Base-by-base conservation (phyloP, 2,329 filamentous ascomycete species). In the Kalaharituber pfeilii region DNA sequence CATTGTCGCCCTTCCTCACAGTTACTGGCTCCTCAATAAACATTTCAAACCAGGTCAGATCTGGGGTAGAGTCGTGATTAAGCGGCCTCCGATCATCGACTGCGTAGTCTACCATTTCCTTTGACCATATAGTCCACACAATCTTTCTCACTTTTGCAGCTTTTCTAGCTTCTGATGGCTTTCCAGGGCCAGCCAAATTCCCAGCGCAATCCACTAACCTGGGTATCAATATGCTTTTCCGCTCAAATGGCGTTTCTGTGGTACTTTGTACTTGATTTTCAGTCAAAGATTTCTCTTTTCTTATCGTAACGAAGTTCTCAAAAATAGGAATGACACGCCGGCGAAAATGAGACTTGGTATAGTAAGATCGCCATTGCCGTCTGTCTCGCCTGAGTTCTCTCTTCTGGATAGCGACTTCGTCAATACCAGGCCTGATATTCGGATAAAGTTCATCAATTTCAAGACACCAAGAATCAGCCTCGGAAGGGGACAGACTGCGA, bases 361-460 rank as follows among this genome's bases (percentile, higher is more conserved):
- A 47, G 24, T 20, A 47, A 15, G 42, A 47, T 4, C 42, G 18
- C 42, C 42, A 47, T 4, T 47, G 42, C 22, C 25, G 42, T 22
- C 25, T 47, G 13, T 15, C 25, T 15, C 42, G 42, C n/a, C 22
- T 47, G 24, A 6, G 18, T 22, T 47, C 42, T 22, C 22, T 47
- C 22, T 47, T 47, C 24, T 47, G n/a, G 25, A 47, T 20, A 11
- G 18, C 25, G 11, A 20, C 25, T 11, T 20, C 42, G 24, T 20
- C 24, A 20, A 47, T 15, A 39, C 33, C 33, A 2, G 42, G 42
- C 13, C 24, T 47, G 15, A 47, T 22, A 13, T 47, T 47, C 11
- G 42, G 42, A 22, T 47, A 47, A 25, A 47, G 42, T 11, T 47
- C 42, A 25, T 47, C 42, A 47, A 47, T 47, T 22, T 47, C 42